Evolutionary conservation across 768 basidiomycete species (phyloP).

Genomic region (Tricholoma sp.): DNA sequence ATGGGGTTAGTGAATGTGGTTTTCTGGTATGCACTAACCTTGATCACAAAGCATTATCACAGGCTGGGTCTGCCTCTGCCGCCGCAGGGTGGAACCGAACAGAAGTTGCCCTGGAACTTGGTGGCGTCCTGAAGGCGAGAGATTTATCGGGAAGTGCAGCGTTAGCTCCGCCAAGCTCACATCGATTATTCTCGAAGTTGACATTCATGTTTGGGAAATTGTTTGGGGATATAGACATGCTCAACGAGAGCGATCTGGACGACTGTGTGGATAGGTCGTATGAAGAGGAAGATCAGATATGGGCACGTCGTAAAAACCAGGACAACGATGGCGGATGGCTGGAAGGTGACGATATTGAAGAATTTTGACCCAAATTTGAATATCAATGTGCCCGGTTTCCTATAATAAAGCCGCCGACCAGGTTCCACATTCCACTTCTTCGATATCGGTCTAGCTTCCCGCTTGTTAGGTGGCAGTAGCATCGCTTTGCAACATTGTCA

Average conservation of each 20-base stretch:
- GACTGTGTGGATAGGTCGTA: conserved; percentile 12
- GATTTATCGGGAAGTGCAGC: conserved; percentile 20
- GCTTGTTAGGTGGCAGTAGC: neutral
- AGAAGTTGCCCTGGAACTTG: conserved; percentile 52
- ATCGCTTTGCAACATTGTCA: neutral
- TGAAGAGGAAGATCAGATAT: conserved; percentile 19
- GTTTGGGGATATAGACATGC: conserved; percentile 24
- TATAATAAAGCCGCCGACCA: neutral
- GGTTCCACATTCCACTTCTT: neutral
- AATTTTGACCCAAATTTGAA: conserved; percentile 26
- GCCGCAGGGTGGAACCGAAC: conserved; percentile 42
- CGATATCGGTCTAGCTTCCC: too few species aligned
- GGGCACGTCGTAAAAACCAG: conserved; percentile 23
- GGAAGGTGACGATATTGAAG: conserved; percentile 57
- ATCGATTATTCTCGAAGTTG: conserved; percentile 49
- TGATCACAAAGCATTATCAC: neutral
- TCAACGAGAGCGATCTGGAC: conserved; percentile 30
- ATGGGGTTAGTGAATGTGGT: conserved; percentile 1
- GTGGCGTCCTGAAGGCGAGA: conserved; percentile 51
- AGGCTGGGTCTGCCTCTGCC: conserved; percentile 17
- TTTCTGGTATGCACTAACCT: neutral
- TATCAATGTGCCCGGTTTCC: neutral
- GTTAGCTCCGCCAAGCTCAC: conserved; percentile 26
- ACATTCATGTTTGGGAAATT: conserved; percentile 36
- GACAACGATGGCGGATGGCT: conserved; percentile 43